Percentiles rank a stretch among this genome's conserved stretches.
These are phyloP conservation scores for Phyllosticta paracitricarpa DNA, from an alignment of 2,329 filamentous ascomycete genomes.

Conservation along the genomic window DNA sequence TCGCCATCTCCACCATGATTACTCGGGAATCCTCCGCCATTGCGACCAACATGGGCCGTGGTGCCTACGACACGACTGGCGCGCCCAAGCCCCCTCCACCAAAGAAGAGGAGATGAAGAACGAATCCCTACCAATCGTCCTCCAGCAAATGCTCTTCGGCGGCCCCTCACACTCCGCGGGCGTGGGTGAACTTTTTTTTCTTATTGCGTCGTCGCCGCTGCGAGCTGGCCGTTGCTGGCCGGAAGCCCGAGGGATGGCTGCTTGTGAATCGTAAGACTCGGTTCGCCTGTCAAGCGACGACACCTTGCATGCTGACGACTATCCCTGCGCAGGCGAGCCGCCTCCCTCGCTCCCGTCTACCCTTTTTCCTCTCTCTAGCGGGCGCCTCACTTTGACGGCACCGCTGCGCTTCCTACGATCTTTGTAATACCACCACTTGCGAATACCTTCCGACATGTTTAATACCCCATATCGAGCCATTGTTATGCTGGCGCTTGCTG, in stretches of 20 bases:
- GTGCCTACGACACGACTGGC: slow-evolving; percentile 41
- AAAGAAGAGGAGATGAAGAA: slow-evolving; percentile 25
- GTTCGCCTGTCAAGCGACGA: slow-evolving; percentile 6
- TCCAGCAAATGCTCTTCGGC: background rate
- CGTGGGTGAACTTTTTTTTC: slow-evolving; percentile 1
- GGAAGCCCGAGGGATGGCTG: slow-evolving; percentile 3
- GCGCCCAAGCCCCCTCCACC: slow-evolving; percentile 36
- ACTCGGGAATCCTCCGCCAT: slow-evolving; percentile 28
- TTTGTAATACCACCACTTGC: slow-evolving; percentile 11
- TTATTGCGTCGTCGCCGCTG: background rate
- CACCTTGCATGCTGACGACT: slow-evolving; percentile 10
- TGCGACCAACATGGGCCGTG: slow-evolving; percentile 38
- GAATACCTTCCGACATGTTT: slow-evolving; percentile 14
- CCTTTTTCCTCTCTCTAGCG: background rate
- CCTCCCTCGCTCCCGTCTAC: slow-evolving; percentile 11
- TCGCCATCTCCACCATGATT: slow-evolving; percentile 27
- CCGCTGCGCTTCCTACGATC: slow-evolving; percentile 10
- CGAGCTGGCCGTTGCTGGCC: slow-evolving; percentile 3
- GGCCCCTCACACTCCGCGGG: slow-evolving; percentile 8
- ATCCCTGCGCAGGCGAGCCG: slow-evolving; percentile 9
- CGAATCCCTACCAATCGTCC: background rate
- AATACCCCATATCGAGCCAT: slow-evolving; percentile 28
- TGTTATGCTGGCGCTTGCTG: slow-evolving; percentile 12
- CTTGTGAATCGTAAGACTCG: slow-evolving; percentile 6
- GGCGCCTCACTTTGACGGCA: background rate